Conservation (phyloP, 495 filamentous ascomycete genomes). For the Talaromyces ruber region DNA sequence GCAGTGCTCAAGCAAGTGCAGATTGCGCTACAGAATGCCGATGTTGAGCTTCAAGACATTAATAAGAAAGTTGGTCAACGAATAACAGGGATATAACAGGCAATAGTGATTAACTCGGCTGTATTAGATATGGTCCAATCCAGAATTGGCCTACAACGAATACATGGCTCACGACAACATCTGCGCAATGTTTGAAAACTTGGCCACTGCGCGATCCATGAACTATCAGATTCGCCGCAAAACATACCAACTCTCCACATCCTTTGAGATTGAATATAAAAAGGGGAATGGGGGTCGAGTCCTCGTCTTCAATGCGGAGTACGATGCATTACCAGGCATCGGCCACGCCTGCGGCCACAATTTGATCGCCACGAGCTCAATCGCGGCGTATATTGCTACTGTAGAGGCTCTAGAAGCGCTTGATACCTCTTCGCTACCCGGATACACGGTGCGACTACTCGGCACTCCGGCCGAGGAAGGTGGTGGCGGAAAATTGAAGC, state of each 20-base stretch:
- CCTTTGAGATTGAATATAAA: conserved; percentile 47
- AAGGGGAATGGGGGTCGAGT: conserved; percentile 35
- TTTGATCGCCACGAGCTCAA: conserved; percentile 33
- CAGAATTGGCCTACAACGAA: conserved; percentile 47
- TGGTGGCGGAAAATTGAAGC: conserved; percentile 35
- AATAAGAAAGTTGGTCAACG: conserved; percentile 31
- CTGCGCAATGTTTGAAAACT: conserved; percentile 32
- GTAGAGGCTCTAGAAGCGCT: conserved; percentile 20
- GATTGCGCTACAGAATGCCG: conserved; percentile 19
- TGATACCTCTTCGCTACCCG: background rate
- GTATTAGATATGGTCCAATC: conserved; percentile 36
- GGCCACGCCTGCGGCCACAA: conserved; percentile 43
- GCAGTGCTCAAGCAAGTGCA: conserved; percentile 14
- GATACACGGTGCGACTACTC: conserved; percentile 23
- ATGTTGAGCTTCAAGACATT: conserved; percentile 30
- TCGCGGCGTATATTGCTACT: conserved; percentile 32
- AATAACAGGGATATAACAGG: background rate
- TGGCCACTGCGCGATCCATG: conserved; percentile 10
- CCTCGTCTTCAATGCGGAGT: conserved; percentile 51
- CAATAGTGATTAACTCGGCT: background rate
- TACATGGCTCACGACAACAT: conserved; percentile 44
- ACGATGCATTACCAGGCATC: conserved; percentile 39
- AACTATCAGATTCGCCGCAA: conserved; percentile 30
- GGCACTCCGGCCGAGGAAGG: conserved; percentile 37
- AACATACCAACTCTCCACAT: conserved; percentile 44